Conservation (phyloP, 306 rosid species). For the Sophora flavescens region DNA sequence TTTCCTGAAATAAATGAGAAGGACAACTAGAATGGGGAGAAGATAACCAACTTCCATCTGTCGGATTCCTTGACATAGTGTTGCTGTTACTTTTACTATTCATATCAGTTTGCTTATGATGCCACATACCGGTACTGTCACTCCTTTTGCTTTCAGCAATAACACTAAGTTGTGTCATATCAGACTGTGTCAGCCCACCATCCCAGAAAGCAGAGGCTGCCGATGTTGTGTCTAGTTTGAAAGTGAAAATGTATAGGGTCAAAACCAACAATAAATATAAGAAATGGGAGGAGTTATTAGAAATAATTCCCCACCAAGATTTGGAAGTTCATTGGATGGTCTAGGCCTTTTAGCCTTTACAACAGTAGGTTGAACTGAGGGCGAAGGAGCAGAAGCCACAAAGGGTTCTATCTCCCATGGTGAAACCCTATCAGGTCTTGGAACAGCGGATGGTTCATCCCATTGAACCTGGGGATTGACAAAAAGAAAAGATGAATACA, state of each 20-base stretch:
- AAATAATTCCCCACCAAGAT: constrained; percentile 56
- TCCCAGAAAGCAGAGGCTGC: constrained; percentile 65
- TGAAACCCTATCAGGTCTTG: constrained; percentile 90
- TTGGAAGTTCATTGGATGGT: constrained; percentile 62
- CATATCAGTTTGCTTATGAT: constrained; percentile 59
- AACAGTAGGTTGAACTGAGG: constrained; percentile 57
- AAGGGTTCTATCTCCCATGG: constrained; percentile 95
- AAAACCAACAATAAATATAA: constrained; percentile 23
- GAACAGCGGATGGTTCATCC: constrained; percentile 86
- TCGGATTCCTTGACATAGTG: constrained; percentile 56
- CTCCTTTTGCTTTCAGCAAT: constrained; percentile 59
- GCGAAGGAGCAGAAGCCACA: constrained; percentile 58
- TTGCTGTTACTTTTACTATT: constrained; percentile 60
- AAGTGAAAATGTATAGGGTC: constrained; percentile 25
- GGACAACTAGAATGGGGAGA: constrained; percentile 63
- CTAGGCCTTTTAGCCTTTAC: constrained; percentile 84
- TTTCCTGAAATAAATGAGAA: constrained; percentile 63
- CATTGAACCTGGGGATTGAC: constrained; percentile 81
- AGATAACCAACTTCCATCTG: constrained; percentile 68
- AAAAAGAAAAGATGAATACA: constrained; percentile 31
- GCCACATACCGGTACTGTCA: constrained; percentile 62
- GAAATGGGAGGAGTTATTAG: constrained; percentile 15
- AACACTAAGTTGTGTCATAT: constrained; percentile 55
- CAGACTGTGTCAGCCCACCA: constrained; percentile 60
- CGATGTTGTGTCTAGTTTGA: constrained; percentile 52